Conservation (phyloP, 352 stramenopile species). For the Phytophthora constricta region DNA sequence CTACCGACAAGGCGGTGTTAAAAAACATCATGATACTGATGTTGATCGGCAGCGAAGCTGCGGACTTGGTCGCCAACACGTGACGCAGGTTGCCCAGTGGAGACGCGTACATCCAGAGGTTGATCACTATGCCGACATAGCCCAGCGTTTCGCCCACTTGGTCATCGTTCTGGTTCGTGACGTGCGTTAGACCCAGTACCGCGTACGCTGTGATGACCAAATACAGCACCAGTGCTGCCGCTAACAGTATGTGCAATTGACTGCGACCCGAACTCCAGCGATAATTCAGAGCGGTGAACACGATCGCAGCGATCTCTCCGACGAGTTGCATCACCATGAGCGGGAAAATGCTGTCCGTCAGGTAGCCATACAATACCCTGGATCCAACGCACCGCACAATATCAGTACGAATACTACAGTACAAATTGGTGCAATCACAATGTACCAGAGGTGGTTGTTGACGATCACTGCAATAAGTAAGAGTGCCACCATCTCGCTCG, state of each 20-base stretch:
- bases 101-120: slow-evolving; percentile 41
- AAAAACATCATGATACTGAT: slow-evolving; percentile 34
- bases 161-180: slow-evolving; percentile 40
- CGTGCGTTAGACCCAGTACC: slow-evolving; percentile 32
- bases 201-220: slow-evolving; percentile 40
- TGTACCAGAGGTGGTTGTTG: slow-evolving; percentile 39
- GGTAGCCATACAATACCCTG: slow-evolving; percentile 37
- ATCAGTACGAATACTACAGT: background rate
- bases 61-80: slow-evolving; percentile 25
- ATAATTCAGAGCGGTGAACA: slow-evolving; percentile 33
- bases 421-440: background rate
- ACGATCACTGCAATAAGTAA: slow-evolving; percentile 37
- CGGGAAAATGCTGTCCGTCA: slow-evolving; percentile 41
- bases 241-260: slow-evolving; percentile 15
- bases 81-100: slow-evolving; percentile 30
- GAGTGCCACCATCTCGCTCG: slow-evolving; percentile 29
- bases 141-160: slow-evolving; percentile 40
- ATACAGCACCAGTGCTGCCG: slow-evolving; percentile 11
- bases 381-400: no score
- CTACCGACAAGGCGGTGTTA: slow-evolving; percentile 32
- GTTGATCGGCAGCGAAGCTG: slow-evolving; percentile 36
- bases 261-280: slow-evolving; percentile 22
- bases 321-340: slow-evolving; percentile 35
- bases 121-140: slow-evolving; percentile 34
- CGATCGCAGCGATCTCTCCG: slow-evolving; percentile 23